phyloP scores from a whole-genome alignment of 441 rosid species.

The Bruguiera hainesii region DNA sequence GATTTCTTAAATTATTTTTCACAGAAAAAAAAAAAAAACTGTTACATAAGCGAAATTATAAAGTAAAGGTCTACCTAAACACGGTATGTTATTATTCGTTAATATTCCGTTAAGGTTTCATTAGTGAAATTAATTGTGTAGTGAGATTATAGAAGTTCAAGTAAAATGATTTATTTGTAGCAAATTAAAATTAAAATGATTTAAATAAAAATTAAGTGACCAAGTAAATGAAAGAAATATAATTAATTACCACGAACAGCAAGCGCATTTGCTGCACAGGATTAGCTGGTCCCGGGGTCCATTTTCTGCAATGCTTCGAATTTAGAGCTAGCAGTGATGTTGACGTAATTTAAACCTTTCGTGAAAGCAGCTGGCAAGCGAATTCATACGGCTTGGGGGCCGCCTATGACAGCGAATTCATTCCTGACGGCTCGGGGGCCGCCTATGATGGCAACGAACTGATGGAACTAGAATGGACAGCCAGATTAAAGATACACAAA shows the following conservation, averaged over 20 bases:
- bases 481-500: neutral
- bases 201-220: no score
- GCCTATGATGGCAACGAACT: slow-evolving; percentile 1
- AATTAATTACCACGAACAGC: neutral
- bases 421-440: neutral
- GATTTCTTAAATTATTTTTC: no score
- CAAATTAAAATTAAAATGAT: no score
- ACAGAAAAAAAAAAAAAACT: no score
- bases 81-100: no score
- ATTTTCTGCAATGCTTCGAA: slow-evolving; percentile 18
- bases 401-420: slow-evolving; percentile 12
- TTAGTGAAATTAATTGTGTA: no score
- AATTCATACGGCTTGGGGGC: slow-evolving; percentile 12
- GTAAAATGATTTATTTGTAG: no score
- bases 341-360: slow-evolving; percentile 12
- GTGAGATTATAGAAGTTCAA: no score
- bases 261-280: slow-evolving; percentile 4
- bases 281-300: slow-evolving; percentile 32
- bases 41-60: no score
- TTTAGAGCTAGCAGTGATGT: slow-evolving; percentile 15
- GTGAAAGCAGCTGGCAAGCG: slow-evolving; percentile 16
- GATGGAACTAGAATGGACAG: slow-evolving; percentile 1
- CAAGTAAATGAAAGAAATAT: no score
- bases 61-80: no score
- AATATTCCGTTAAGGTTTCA: no score